Evolutionary conservation across 2,329 filamentous ascomycete genomes (phyloP), one percentile per base, ranked within the genome.

Genomic region (Diaporthe vexans): DNA sequence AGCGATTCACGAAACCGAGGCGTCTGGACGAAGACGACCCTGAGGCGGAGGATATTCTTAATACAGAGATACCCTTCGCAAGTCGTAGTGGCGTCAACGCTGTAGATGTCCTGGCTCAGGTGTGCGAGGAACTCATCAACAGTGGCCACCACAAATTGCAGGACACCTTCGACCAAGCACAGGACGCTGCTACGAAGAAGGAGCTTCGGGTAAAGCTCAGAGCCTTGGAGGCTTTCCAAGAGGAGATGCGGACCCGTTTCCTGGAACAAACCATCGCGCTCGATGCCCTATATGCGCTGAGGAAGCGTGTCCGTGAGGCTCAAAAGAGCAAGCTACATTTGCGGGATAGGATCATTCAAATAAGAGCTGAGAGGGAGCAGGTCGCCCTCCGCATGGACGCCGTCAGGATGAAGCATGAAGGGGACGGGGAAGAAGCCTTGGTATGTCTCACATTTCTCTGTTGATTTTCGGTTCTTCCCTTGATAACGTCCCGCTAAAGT

Each of bases 311-410:
- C 61, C 86, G 88, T 19, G 85, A 89, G 11, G 87, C 88, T 13
- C 88, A 91, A 73, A 89, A 86, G 75, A 88, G 91, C 78, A 92
- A 89, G 79, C 80, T 91, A 4, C 80, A 83, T 0, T 81, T 93
- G 24, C 87, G 91, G 58, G 87, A 91, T 17, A 89, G 91, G 43
- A 90, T 93, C n/a, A 79, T 92, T 37, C 85, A 86, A 1, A 85
- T 92, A 73, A 87, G 89, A 59, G 84, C 85, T 29, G 91, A 93
- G 81, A 85, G 90, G 70, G 90, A 92, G 77, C 87, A 92, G 76
- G 88, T 93, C 10, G 90, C 88, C 7, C 81, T 93, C 24, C 88
- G 87, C 56, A 92, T 91, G 86, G 91, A 93, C 76, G 89, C 89
- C 10, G 84, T 92, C n/a, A 85, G 91, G 58, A 86, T 87, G 48